phyloP scores from a whole-genome alignment of 148 eudicot genomes.

The Fagopyrum esculentum region DNA sequence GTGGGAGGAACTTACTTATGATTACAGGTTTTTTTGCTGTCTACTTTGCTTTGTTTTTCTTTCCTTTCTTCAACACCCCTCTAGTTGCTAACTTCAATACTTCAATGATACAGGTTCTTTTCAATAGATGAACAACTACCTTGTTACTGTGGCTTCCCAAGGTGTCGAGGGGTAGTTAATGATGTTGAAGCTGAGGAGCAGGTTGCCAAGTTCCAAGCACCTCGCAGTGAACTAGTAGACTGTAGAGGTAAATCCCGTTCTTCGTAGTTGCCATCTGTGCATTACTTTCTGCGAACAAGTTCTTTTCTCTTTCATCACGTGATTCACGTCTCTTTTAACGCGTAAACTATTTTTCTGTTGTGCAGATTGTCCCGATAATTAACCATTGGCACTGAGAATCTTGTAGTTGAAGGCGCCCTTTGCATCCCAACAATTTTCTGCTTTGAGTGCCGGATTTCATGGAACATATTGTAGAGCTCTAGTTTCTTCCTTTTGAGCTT shows the following conservation, averaged over 20 bases:
- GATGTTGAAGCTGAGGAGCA: constrained; percentile 82
- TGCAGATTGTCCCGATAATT: constrained; percentile 35
- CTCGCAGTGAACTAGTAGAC: constrained; percentile 65
- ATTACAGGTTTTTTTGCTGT: constrained; percentile 63
- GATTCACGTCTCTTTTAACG: constrained; percentile 11
- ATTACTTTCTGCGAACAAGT: not conserved
- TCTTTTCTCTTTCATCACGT: not conserved
- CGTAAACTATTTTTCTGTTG: constrained; percentile 25
- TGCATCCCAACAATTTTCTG: constrained; percentile 8
- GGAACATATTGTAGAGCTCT: constrained; percentile 14
- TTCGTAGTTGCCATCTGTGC: not conserved
- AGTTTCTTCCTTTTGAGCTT: constrained; percentile 6
- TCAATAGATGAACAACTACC: constrained; percentile 80
- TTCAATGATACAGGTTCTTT: constrained; percentile 46
- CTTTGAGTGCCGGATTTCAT: constrained; percentile 10
- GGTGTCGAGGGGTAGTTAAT: constrained; percentile 93
- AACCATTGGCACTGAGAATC: constrained; percentile 25
- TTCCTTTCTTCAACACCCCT: not conserved
- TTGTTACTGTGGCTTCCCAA: constrained; percentile 77
- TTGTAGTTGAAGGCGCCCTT: constrained; percentile 23
- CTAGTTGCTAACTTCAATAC: not conserved
- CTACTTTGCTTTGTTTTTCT: not conserved
- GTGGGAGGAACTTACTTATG: constrained; percentile 94
- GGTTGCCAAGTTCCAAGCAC: constrained; percentile 53
- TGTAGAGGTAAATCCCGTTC: constrained; percentile 31